Evolutionary conservation across 164 flowering plant genomes (phyloP), one percentile per base, ranked within the genome.

Genomic region (Aristolochia contorta): DNA sequence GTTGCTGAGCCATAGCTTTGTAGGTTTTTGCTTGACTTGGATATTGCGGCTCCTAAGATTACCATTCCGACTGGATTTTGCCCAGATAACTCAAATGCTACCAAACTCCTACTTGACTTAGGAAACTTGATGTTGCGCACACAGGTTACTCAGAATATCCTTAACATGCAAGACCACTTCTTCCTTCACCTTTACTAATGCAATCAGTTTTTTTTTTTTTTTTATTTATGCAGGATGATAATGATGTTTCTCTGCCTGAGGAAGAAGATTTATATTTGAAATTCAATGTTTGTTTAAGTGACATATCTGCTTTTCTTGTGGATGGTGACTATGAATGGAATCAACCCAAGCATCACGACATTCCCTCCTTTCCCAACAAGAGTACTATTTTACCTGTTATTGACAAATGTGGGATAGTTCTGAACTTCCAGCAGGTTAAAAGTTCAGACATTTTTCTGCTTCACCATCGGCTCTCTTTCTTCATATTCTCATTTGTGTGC

Each of bases 21-120:
- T 57, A 94, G 99, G 84, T 94, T 94, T 77, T 56, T 82, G 63
- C 76, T 94, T 79, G 95, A 94, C 71, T 74, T 94, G 82, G 93
- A 94, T 70, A 91, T 94, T 72, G 97, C 99, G 9, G 99, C 99
- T 62, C 99, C 99, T 23, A 94, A 94, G 78, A 82, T 94, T 43
- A 89, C 89, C 51, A 85, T 94, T 71, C 97, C 99, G 27, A 85
- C 97, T 13, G 78, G 79, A 45, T 94, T 94, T 61, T 67, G 72
- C 62, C 99, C 96, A 0, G 96, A 94, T 63, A 65, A 74, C 60
- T 64, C 47, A 19, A 84, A 82, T 72, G 61, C 91, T 10, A 89
- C 96, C 50, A 94, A 85, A 64, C 93, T 94, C 68, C 73, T 94
- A 66, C 85, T 94, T 50, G 96, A 94, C 71, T 72, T 94, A 77